Evolutionary conservation across 768 basidiomycete genomes (phyloP).

Genomic region (Termitomyces heimii): DNA sequence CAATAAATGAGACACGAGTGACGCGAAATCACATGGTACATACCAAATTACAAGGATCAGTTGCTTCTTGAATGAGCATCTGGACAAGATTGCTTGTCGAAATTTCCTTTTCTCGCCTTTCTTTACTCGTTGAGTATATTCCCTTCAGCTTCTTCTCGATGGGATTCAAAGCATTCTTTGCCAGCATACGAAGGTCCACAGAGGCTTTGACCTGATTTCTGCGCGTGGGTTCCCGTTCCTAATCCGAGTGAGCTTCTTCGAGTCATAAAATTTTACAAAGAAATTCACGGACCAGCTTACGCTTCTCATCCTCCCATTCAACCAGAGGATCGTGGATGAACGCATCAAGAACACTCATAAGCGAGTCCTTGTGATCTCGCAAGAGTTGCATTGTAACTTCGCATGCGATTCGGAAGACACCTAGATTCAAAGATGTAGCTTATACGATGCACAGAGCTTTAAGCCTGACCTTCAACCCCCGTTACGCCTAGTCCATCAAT

Average conservation of each 20-base stretch:
- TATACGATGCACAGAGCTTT: not conserved
- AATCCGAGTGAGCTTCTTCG: not conserved
- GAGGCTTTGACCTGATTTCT: constrained; percentile 42
- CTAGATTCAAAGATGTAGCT: constrained; percentile 26
- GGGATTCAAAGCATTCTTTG: constrained; percentile 68
- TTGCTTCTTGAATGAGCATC: constrained; percentile 86
- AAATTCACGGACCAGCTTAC: constrained; percentile 43
- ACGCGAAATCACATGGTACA: constrained; percentile 9
- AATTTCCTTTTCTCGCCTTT: constrained; percentile 48
- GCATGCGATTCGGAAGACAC: constrained; percentile 86
- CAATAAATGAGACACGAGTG: constrained; percentile 7
- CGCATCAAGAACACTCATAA: constrained; percentile 94
- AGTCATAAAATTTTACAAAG: too few relatives aligned
- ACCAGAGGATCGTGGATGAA: constrained; percentile 96
- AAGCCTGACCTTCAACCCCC: constrained; percentile 72
- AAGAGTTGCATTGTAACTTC: constrained; percentile 87
- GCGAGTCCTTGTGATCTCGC: constrained; percentile 83
- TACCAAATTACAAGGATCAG: constrained; percentile 60
- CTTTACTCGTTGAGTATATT: constrained; percentile 49
- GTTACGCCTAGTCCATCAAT: constrained; percentile 91
- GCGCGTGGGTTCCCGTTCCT: constrained; percentile 36
- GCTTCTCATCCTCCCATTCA: constrained; percentile 87
- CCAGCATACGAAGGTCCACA: constrained; percentile 58
- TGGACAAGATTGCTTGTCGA: constrained; percentile 88
- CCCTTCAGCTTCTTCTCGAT: constrained; percentile 85